Percentiles rank a stretch among this genome's conserved stretches.
phyloP scores from a whole-genome alignment of 2,329 filamentous ascomycete species.

The Apiospora saccharicola region DNA sequence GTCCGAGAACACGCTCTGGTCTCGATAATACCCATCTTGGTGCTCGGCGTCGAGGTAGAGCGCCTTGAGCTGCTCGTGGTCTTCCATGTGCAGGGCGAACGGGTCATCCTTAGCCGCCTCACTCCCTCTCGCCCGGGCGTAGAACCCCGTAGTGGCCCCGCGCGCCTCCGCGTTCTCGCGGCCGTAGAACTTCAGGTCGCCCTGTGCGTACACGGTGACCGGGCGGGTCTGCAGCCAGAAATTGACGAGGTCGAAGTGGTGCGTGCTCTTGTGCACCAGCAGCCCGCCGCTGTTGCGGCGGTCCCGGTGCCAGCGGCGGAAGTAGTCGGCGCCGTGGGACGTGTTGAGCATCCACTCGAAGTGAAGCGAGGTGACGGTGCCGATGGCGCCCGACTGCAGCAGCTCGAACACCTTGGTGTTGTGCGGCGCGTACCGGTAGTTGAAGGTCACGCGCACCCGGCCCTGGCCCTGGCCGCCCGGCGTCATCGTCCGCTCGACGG shows the following conservation, averaged over 20 bases:
- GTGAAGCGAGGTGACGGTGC: slow-evolving; percentile 63
- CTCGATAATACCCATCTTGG: slow-evolving; percentile 67
- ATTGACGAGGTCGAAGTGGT: slow-evolving; percentile 70
- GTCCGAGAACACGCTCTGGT: slow-evolving; percentile 69
- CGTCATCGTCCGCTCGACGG: slow-evolving; percentile 54
- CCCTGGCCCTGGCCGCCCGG: slow-evolving; percentile 36
- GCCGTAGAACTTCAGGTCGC: slow-evolving; percentile 67
- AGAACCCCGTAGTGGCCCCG: slow-evolving; percentile 56
- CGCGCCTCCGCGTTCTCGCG: slow-evolving; percentile 65
- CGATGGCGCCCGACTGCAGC: slow-evolving; percentile 61
- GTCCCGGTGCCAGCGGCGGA: slow-evolving; percentile 69
- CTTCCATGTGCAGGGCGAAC: slow-evolving; percentile 64
- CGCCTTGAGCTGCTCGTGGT: slow-evolving; percentile 60
- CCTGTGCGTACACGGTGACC: slow-evolving; percentile 63
- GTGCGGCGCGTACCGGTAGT: slow-evolving; percentile 71
- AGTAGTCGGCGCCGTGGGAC: slow-evolving; percentile 68
- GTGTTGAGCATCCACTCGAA: slow-evolving; percentile 72
- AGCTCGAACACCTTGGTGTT: slow-evolving; percentile 67
- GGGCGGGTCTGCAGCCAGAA: slow-evolving; percentile 67
- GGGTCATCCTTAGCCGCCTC: slow-evolving; percentile 60
- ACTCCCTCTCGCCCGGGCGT: slow-evolving; percentile 58
- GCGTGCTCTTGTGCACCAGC: slow-evolving; percentile 68
- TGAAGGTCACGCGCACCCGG: slow-evolving; percentile 64
- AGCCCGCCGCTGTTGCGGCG: slow-evolving; percentile 66
- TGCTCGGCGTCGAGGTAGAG: slow-evolving; percentile 70